Percentiles rank a stretch among this genome's conserved stretches.
Conservation (phyloP, 106 monocot genomes). For the Acorus calamus region DNA sequence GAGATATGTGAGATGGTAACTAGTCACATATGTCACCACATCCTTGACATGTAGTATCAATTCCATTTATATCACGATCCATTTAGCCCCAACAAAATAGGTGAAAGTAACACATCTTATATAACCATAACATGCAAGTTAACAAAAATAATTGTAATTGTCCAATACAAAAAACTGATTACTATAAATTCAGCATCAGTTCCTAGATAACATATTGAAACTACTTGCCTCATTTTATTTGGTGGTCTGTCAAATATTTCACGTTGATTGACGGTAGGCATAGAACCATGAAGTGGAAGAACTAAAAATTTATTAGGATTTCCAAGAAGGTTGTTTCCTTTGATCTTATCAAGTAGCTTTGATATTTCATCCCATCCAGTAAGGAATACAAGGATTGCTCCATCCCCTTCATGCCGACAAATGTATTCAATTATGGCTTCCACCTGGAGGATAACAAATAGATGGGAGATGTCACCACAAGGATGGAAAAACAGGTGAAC, state of each 20-base stretch:
- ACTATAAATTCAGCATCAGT: too few species aligned
- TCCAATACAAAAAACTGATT: too few species aligned
- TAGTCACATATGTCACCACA: too few species aligned
- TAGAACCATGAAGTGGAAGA: conserved; percentile 95
- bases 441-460: conserved; percentile 37
- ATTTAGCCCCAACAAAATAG: too few species aligned
- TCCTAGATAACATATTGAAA: background rate
- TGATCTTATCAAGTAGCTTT: conserved; percentile 78
- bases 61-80: too few species aligned
- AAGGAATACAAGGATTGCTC: conserved; percentile 93
- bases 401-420: conserved; percentile 74
- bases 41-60: too few species aligned
- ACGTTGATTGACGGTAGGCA: conserved; percentile 94
- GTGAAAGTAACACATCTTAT: too few species aligned
- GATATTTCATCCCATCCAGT: conserved; percentile 99
- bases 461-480: too few species aligned
- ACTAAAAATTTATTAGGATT: conserved; percentile 71
- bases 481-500: too few species aligned
- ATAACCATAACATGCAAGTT: too few species aligned
- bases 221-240: conserved; percentile 55
- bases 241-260: conserved; percentile 97
- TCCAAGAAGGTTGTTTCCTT: conserved; percentile 63
- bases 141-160: too few species aligned
- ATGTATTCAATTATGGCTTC: conserved; percentile 84
- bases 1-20: too few species aligned